Conservation (phyloP, 495 filamentous ascomycete genomes). For the Aspergillus nidulans region DNA sequence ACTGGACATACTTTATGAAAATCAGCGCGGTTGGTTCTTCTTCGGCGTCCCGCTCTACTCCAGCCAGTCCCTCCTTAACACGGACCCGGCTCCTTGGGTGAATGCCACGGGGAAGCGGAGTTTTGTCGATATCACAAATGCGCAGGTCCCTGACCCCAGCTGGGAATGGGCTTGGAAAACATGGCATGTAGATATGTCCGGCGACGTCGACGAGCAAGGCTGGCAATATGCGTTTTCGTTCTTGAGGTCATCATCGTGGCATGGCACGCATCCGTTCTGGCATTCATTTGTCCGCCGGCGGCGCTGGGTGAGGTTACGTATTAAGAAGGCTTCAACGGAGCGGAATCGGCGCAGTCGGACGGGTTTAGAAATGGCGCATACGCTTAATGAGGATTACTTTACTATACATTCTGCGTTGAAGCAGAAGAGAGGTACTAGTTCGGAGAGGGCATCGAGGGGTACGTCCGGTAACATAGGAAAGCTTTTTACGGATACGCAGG, state of each 20-base stretch:
- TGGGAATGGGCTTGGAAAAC: slow-evolving; percentile 96
- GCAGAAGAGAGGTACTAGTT: slow-evolving; percentile 38
- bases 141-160: slow-evolving; percentile 88
- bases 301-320: slow-evolving; percentile 82
- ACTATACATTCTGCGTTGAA: slow-evolving; percentile 56
- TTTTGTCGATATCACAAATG: slow-evolving; percentile 81
- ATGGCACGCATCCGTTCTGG: slow-evolving; percentile 85
- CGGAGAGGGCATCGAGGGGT: slow-evolving; percentile 25
- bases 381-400: slow-evolving; percentile 82
- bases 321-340: slow-evolving; percentile 42
- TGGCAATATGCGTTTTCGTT: slow-evolving; percentile 96
- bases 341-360: slow-evolving; percentile 23
- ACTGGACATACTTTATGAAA: slow-evolving; percentile 92
- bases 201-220: slow-evolving; percentile 85
- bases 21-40: slow-evolving; percentile 78
- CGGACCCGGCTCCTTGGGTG: slow-evolving; percentile 85
- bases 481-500: slow-evolving; percentile 26
- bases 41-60: slow-evolving; percentile 91
- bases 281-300: slow-evolving; percentile 86
- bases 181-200: slow-evolving; percentile 90
- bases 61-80: slow-evolving; percentile 73
- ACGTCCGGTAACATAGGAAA: slow-evolving; percentile 31
- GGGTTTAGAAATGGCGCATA: slow-evolving; percentile 47
- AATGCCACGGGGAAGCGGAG: slow-evolving; percentile 66
- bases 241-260: slow-evolving; percentile 70